phyloP scores from a whole-genome alignment of 2,329 filamentous ascomycete genomes.

The Fusarium tjaetaba region DNA sequence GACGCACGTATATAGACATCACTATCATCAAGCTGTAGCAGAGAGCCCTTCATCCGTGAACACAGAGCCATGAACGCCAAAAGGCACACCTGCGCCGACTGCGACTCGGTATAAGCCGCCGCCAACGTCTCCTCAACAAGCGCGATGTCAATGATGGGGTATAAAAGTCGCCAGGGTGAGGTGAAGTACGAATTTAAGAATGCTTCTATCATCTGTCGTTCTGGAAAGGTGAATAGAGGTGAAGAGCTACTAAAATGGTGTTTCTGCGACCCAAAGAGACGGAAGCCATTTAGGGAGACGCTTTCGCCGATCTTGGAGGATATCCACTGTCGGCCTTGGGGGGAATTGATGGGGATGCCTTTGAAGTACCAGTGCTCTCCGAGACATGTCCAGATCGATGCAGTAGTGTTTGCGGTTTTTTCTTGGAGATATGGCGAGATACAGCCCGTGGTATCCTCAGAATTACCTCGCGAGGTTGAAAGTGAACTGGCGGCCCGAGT shows the following conservation, averaged over 20 bases:
- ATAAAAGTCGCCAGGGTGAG: neutral
- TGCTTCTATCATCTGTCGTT: neutral
- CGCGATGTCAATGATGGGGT: neutral
- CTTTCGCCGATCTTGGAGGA: neutral
- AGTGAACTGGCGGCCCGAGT: neutral
- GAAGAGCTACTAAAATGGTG: neutral
- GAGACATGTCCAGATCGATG: neutral
- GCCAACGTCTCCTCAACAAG: neutral
- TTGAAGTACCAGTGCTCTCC: conserved; percentile 5
- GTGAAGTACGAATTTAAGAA: neutral
- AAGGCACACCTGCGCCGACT: neutral
- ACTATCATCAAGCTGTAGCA: rapidly evolving
- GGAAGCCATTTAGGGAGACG: rapidly evolving
- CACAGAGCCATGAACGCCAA: neutral
- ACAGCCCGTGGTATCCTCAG: neutral
- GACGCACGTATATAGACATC: neutral
- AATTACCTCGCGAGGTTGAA: neutral
- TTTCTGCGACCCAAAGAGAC: neutral
- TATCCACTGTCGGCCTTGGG: neutral
- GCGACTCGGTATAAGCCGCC: neutral
- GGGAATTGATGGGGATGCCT: neutral
- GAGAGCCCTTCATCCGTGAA: neutral
- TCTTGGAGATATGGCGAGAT: neutral
- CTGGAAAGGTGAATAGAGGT: neutral
- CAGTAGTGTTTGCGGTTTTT: rapidly evolving